Percentiles rank a stretch among this genome's conserved stretches.
Evolutionary conservation across 352 stramenopile genomes (phyloP).

Genomic region (Phytophthora cryptogea): DNA sequence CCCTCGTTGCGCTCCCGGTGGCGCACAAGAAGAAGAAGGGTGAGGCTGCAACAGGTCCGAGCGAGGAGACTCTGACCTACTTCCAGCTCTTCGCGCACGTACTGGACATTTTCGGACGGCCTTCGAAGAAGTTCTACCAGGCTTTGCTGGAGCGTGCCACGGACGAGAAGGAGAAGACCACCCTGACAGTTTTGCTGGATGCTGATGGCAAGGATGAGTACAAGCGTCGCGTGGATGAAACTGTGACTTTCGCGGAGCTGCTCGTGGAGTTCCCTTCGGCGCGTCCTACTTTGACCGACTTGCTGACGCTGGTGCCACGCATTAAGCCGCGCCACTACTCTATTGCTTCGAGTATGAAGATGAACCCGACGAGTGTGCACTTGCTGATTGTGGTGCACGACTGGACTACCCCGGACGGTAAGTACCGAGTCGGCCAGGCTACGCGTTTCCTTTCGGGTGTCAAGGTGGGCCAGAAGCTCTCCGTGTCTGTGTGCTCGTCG

Average conservation of each 20-base stretch:
- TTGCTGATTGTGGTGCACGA: constrained; percentile 87
- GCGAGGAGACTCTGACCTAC: constrained; percentile 73
- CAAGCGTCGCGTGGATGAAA: constrained; percentile 82
- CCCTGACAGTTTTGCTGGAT: constrained; percentile 51
- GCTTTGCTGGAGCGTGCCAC: constrained; percentile 63
- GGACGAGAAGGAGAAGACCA: constrained; percentile 74
- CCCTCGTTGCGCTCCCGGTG: constrained; percentile 70
- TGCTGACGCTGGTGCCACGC: constrained; percentile 73
- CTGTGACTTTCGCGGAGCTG: constrained; percentile 75
- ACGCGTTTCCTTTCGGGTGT: constrained; percentile 64
- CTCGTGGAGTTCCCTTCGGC: constrained; percentile 77
- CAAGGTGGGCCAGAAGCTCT: constrained; percentile 55
- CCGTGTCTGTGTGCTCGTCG: constrained; percentile 72
- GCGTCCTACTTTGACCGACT: constrained; percentile 59
- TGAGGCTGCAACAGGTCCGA: constrained; percentile 28
- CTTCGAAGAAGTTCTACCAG: constrained; percentile 87
- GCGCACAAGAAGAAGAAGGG: constrained; percentile 61
- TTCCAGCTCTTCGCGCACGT: constrained; percentile 85
- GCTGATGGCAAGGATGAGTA: constrained; percentile 83
- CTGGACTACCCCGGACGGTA: constrained; percentile 80
- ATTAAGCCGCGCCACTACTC: constrained; percentile 92
- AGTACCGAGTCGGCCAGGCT: constrained; percentile 67
- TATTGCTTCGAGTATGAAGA: constrained; percentile 90
- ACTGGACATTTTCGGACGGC: constrained; percentile 83
- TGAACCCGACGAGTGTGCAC: constrained; percentile 83